A percentile compares a stretch with the other conserved stretches of the same genome.
Conservation (phyloP, 2,329 filamentous ascomycete species). For the Teratosphaeria destructans region DNA sequence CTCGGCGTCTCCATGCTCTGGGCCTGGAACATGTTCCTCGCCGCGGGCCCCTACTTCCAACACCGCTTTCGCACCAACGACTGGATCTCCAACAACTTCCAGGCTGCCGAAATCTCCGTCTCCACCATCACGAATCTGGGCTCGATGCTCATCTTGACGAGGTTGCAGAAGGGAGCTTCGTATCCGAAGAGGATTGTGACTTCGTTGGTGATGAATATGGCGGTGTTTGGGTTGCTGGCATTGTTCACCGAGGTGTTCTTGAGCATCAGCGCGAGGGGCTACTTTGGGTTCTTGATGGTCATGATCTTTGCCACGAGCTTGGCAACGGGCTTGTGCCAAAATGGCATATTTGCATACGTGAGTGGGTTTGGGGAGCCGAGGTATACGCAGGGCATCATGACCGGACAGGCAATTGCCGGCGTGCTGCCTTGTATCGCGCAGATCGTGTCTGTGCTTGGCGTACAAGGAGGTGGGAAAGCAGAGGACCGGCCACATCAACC, state of each 20-base stretch:
- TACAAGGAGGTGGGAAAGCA: slow-evolving; percentile 28
- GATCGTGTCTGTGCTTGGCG: slow-evolving; percentile 67
- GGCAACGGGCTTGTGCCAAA: slow-evolving; percentile 79
- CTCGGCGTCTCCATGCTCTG: slow-evolving; percentile 91
- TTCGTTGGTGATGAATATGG: slow-evolving; percentile 66
- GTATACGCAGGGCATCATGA: slow-evolving; percentile 95
- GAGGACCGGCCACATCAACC: background rate
- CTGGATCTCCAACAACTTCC: slow-evolving; percentile 72
- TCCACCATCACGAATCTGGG: slow-evolving; percentile 74
- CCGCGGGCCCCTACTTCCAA: slow-evolving; percentile 87
- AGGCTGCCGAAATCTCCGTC: slow-evolving; percentile 77
- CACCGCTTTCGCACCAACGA: slow-evolving; percentile 61
- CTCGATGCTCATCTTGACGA: slow-evolving; percentile 65
- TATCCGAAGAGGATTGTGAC: slow-evolving; percentile 79
- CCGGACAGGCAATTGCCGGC: slow-evolving; percentile 82
- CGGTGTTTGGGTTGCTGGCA: slow-evolving; percentile 66
- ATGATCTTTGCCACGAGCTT: slow-evolving; percentile 73
- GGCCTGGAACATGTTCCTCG: slow-evolving; percentile 99
- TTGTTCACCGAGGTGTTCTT: slow-evolving; percentile 65
- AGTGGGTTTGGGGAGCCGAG: slow-evolving; percentile 73
- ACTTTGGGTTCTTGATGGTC: slow-evolving; percentile 71
- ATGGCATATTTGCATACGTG: slow-evolving; percentile 87
- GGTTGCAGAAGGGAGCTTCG: slow-evolving; percentile 69
- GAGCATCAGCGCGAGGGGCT: slow-evolving; percentile 50
- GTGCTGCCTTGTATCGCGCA: slow-evolving; percentile 82